These are phyloP conservation scores for Acanthamoeba castellanii DNA, from an alignment of 208 protist genomes.

Conservation along the genomic window DNA sequence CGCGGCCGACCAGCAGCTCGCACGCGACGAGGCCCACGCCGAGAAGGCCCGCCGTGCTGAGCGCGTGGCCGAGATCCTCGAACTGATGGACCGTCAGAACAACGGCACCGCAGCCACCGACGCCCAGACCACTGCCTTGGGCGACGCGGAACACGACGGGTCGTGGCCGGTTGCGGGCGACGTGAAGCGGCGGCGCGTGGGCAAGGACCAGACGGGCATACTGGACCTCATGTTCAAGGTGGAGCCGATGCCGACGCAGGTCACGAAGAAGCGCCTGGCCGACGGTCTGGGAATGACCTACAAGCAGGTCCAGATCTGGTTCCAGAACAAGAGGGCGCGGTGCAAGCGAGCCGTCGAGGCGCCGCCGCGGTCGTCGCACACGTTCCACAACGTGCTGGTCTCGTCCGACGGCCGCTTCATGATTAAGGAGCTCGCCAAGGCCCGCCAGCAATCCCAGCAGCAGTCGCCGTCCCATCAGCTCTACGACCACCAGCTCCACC, in stretches of 20 bases:
- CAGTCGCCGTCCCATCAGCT: background rate
- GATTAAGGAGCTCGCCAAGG: conserved; percentile 46
- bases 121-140: background rate
- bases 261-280: conserved; percentile 73
- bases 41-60: background rate
- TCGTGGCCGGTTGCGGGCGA: background rate
- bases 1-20: background rate
- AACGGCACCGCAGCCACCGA: background rate
- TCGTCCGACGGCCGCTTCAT: conserved; percentile 17
- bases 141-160: background rate
- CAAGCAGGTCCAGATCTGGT: conserved; percentile 83
- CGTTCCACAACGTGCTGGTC: conserved; percentile 48
- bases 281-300: conserved; percentile 80
- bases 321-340: conserved; percentile 84
- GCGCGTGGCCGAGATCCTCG: conserved; percentile 3
- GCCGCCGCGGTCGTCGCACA: background rate
- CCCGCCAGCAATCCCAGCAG: background rate
- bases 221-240: conserved; percentile 81
- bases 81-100: conserved; percentile 12
- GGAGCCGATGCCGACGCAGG: conserved; percentile 79
- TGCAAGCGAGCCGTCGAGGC: conserved; percentile 68
- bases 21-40: background rate
- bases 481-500: background rate
- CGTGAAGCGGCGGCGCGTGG: conserved; percentile 58
- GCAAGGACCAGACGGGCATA: conserved; percentile 78